phyloP scores from a whole-genome alignment of 371 early-diverging fungal genomes.

The Choanephora cucurbitarum region DNA sequence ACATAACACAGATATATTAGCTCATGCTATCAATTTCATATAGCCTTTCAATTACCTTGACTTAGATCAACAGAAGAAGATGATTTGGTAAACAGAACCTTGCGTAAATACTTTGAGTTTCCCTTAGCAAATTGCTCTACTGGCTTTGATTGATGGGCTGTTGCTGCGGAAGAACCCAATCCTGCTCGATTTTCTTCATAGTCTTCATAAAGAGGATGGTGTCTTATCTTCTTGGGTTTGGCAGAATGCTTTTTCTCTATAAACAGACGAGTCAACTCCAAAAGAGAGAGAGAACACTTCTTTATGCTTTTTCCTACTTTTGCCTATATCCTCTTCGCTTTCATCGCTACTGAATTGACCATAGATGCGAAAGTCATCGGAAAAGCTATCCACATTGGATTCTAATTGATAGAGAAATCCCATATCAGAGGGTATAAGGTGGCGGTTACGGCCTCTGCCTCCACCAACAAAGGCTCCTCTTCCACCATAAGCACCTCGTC shows the following conservation, averaged over 20 bases:
- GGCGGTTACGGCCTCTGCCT: conserved; percentile 33
- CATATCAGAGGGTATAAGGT: conserved; percentile 19
- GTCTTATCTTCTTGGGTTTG: background rate
- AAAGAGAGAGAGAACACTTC: too few relatives aligned
- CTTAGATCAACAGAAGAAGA: conserved; percentile 4
- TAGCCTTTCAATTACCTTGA: background rate
- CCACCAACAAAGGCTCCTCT: too few relatives aligned
- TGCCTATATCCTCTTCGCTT: conserved; percentile 11
- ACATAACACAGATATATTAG: too few relatives aligned
- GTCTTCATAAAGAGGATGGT: conserved; percentile 16
- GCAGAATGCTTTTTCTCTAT: background rate
- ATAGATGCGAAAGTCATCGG: conserved; percentile 29
- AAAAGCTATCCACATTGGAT: conserved; percentile 21
- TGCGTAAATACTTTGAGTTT: conserved; percentile 21
- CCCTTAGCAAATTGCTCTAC: conserved; percentile 17
- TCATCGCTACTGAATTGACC: conserved; percentile 32
- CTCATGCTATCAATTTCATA: background rate
- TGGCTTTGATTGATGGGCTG: background rate
- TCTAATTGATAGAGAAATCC: conserved; percentile 24
- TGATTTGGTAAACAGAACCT: conserved; percentile 15
- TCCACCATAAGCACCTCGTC: conserved; percentile 24
- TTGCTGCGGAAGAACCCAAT: conserved; percentile 9
- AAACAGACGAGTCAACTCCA: too few relatives aligned
- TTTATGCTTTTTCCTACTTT: background rate
- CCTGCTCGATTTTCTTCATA: conserved; percentile 14